Percentiles rank a stretch among this genome's conserved stretches.
Conservation (phyloP, 441 rosid genomes). For the Corymbia citriodora region DNA sequence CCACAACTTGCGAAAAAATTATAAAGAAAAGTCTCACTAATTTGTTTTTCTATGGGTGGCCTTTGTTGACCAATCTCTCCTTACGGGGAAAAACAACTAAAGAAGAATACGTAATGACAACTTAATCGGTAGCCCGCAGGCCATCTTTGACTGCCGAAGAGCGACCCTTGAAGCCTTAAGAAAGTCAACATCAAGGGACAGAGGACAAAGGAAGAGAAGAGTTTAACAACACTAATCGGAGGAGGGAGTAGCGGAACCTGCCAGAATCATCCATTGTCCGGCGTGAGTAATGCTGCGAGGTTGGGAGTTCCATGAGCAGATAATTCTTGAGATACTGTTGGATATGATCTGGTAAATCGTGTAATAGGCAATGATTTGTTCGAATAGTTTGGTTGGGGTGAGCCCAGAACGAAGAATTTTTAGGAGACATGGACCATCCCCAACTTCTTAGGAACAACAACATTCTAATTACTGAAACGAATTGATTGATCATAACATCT, state of each 20-base stretch:
- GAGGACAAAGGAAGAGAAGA: not conserved
- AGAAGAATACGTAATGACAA: not conserved
- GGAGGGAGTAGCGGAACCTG: not conserved
- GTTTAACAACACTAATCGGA: accelerated
- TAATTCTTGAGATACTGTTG: not conserved
- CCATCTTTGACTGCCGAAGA: not conserved
- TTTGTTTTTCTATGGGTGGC: not conserved
- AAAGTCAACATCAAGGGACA: not conserved
- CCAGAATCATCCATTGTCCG: not conserved
- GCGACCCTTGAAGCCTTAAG: not conserved
- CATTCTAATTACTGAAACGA: accelerated
- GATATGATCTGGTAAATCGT: not conserved
- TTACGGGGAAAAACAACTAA: not conserved
- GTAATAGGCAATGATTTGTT: not conserved
- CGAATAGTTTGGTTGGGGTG: not conserved
- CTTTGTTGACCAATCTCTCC: not conserved
- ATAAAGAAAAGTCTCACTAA: not conserved
- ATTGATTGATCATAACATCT: accelerated
- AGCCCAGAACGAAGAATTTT: not conserved
- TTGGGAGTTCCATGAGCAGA: not conserved
- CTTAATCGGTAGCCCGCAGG: accelerated
- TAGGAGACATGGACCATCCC: not conserved
- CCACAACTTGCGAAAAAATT: not conserved
- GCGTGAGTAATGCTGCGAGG: not conserved
- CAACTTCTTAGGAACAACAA: not conserved